Evolutionary conservation across 2,329 filamentous ascomycete genomes (phyloP), one percentile per base, ranked within the genome.

Genomic region (Chaetomium globosum): DNA sequence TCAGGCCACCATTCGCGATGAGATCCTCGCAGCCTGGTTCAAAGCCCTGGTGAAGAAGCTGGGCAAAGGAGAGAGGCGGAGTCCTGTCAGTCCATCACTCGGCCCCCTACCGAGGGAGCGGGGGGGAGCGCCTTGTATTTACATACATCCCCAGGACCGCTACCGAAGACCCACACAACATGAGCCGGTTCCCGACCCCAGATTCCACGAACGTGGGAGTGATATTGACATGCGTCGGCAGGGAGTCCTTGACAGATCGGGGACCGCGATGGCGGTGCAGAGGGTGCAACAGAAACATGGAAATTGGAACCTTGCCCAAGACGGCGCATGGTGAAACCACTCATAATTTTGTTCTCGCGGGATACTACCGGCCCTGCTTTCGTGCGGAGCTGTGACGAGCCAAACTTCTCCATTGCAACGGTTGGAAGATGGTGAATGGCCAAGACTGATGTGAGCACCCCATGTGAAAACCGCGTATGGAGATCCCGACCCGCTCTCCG

Each of bases 1-100:
- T 64, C 19, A 61, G 33, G 63, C 59, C 49, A 64, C 63, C 66
- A 67, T 66, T 62, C 64, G 57, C 26, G n/a, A 48, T 13, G 51
- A 23, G 16, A 28, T 30, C 36, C 26, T 59, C 43, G 51, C 56
- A 61, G 48, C 61, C 61, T 61, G 26, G 57, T 53, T 53, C 51
- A 48, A 53, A 30, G 23, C 30, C 43, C 43, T 30, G 60, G 51
- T 39, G 33, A 56, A 21, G 19, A 53, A 5, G 23, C 55, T 55
- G 43, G 49, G 49, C n/a, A 16, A 39, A n/a, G 10, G 21, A 36
- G 19, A 52, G 43, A 19, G 54, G 51, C 54, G 49, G 60, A 46
- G 51, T 56, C 48, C 7, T 49, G 48, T 16, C 48, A 30, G 30
- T 13, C 12, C 21, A 46, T 58, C 59, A 49, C 26, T 21, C 58